Evolutionary conservation across 2,329 filamentous ascomycete species (phyloP).

Genomic region (Fusarium gaditjirri): DNA sequence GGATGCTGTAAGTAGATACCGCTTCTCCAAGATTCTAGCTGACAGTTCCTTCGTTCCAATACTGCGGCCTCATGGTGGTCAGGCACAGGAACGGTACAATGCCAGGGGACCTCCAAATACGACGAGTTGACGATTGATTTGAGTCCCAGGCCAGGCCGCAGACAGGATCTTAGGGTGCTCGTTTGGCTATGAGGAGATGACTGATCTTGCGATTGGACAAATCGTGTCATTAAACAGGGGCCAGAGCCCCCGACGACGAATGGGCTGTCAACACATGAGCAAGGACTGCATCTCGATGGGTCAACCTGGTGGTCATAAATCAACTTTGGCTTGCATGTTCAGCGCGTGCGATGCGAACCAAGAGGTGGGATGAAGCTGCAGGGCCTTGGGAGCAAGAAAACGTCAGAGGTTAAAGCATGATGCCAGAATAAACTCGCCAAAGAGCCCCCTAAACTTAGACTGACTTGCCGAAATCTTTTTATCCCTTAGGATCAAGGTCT

Average conservation of each 20-base stretch:
- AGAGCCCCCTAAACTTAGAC: not conserved
- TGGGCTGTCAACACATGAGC: constrained; percentile 39
- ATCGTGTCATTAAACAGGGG: constrained; percentile 17
- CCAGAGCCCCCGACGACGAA: constrained; percentile 29
- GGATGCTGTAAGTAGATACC: not conserved
- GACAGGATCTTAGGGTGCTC: constrained; percentile 3
- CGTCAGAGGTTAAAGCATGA: not conserved
- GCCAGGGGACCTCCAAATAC: constrained; percentile 4
- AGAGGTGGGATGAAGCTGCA: constrained; percentile 23
- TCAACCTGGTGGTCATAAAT: constrained; percentile 23
- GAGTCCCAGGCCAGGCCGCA: not conserved
- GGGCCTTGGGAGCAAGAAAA: not conserved
- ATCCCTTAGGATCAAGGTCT: not conserved
- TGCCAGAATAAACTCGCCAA: not conserved
- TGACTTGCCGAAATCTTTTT: not conserved
- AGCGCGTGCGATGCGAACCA: constrained; percentile 20
- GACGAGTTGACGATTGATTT: constrained; percentile 6
- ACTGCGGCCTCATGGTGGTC: constrained; percentile 20
- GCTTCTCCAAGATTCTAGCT: not conserved
- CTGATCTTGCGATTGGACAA: constrained; percentile 30
- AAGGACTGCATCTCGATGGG: constrained; percentile 36
- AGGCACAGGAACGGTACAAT: constrained; percentile 11
- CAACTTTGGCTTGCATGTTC: constrained; percentile 28
- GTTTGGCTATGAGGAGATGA: constrained; percentile 8
- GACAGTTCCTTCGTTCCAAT: not conserved